Conservation (phyloP, 257 asterid genomes). For the Solanum gracilifrons region DNA sequence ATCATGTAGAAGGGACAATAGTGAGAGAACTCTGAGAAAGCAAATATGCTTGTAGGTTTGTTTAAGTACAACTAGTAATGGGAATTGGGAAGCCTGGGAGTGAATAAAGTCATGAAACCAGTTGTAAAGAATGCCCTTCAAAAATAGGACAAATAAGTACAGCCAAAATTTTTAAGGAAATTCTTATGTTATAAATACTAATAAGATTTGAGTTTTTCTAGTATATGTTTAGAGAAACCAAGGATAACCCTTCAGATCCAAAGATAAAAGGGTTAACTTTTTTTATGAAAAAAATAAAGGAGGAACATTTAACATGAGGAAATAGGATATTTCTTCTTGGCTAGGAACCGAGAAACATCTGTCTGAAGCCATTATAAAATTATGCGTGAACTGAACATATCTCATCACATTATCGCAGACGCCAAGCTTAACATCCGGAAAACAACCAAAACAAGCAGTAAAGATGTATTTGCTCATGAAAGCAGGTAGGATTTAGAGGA, state of each 20-base stretch:
- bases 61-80: not conserved
- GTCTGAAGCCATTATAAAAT: not conserved
- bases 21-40: not conserved
- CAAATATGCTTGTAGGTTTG: not conserved
- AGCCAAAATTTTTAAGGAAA: not conserved
- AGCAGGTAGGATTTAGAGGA: not conserved
- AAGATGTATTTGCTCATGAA: not conserved
- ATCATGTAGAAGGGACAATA: not conserved
- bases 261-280: not conserved
- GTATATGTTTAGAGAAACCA: not conserved
- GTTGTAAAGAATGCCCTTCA: not conserved
- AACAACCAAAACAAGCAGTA: not conserved
- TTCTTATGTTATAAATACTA: not conserved
- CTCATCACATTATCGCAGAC: not conserved
- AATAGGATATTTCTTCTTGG: not conserved
- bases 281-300: not conserved
- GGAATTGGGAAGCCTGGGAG: not conserved
- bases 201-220: not conserved
- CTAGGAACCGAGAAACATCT: not conserved
- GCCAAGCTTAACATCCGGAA: not conserved
- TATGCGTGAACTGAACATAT: not conserved
- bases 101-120: not conserved
- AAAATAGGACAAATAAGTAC: not conserved
- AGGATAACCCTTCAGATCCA: not conserved
- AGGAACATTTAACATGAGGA: not conserved